Percentiles rank a stretch among this genome's conserved stretches.
These are phyloP conservation scores for Starmerella scarabaei DNA, from an alignment of 805 yeast species.

Conservation along the genomic window DNA sequence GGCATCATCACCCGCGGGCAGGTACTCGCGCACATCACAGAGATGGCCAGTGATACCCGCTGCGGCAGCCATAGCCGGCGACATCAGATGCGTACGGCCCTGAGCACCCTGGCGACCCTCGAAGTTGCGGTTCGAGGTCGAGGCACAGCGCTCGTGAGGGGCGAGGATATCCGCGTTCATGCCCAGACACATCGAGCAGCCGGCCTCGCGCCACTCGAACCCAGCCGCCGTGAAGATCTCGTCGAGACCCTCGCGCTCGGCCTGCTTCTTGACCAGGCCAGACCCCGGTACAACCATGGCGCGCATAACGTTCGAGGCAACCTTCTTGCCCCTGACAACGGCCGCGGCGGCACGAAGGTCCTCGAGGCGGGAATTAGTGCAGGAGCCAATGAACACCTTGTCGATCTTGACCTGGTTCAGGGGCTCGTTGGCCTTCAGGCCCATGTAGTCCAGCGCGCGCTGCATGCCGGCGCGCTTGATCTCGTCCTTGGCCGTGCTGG, in stretches of 20 bases:
- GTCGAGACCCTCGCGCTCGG: constrained; percentile 90
- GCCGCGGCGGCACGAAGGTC: constrained; percentile 92
- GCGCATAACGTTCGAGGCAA: constrained; percentile 65
- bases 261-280: constrained; percentile 84
- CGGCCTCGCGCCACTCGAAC: constrained; percentile 98
- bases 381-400: constrained; percentile 94
- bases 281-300: constrained; percentile 97
- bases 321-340: constrained; percentile 79
- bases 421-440: constrained; percentile 71
- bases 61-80: constrained; percentile 99
- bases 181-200: constrained; percentile 98
- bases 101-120: constrained; percentile 98
- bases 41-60: constrained; percentile 89
- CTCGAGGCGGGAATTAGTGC: constrained; percentile 95
- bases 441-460: constrained; percentile 88
- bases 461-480: constrained; percentile 71
- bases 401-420: constrained; percentile 65
- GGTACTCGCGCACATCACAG: constrained; percentile 75
- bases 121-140: constrained; percentile 96
- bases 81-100: constrained; percentile 93
- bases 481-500: constrained; percentile 48
- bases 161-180: constrained; percentile 96
- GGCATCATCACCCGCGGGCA: constrained; percentile 26
- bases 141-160: constrained; percentile 96
- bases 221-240: constrained; percentile 85